Evolutionary conservation across 2,329 filamentous ascomycete species (phyloP).

Genomic region (Zalaria sp.): DNA sequence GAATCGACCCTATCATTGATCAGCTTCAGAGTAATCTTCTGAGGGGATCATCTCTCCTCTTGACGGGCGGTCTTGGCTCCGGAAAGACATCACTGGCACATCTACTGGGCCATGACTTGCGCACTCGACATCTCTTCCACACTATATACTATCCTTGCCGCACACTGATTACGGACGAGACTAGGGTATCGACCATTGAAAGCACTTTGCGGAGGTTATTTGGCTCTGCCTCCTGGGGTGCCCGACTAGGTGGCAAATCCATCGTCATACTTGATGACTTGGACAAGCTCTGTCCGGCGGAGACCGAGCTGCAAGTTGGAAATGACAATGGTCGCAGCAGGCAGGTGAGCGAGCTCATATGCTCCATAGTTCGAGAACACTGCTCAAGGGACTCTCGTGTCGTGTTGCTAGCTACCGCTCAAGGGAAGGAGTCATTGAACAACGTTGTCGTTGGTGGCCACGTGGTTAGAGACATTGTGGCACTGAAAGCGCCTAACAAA

Average conservation of each 20-base stretch:
- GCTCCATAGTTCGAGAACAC: slow-evolving; percentile 69
- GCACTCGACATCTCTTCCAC: slow-evolving; percentile 62
- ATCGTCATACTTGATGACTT: slow-evolving; percentile 85
- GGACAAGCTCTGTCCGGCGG: slow-evolving; percentile 81
- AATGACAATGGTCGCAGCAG: slow-evolving; percentile 87
- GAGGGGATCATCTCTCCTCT: slow-evolving; percentile 74
- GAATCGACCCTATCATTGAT: slow-evolving; percentile 63
- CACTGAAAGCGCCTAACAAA: slow-evolving; percentile 83
- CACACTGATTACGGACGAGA: slow-evolving; percentile 82
- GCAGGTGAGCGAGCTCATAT: slow-evolving; percentile 81
- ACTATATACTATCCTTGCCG: slow-evolving; percentile 77
- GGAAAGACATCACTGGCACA: slow-evolving; percentile 78
- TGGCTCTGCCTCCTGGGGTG: slow-evolving; percentile 81
- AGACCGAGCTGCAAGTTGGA: slow-evolving; percentile 87
- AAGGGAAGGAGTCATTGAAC: slow-evolving; percentile 85
- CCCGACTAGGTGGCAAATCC: slow-evolving; percentile 68
- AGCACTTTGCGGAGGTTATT: slow-evolving; percentile 76
- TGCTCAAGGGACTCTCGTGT: slow-evolving; percentile 68
- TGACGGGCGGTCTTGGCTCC: slow-evolving; percentile 79
- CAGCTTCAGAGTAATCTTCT: slow-evolving; percentile 63
- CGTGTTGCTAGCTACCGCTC: slow-evolving; percentile 77
- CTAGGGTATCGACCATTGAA: slow-evolving; percentile 76
- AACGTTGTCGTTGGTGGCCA: slow-evolving; percentile 83
- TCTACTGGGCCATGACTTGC: slow-evolving; percentile 58
- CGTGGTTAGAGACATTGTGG: slow-evolving; percentile 80